These are phyloP conservation scores for Wallacemonas rigidus DNA, from an alignment of 208 protist species.

Conservation along the genomic window DNA sequence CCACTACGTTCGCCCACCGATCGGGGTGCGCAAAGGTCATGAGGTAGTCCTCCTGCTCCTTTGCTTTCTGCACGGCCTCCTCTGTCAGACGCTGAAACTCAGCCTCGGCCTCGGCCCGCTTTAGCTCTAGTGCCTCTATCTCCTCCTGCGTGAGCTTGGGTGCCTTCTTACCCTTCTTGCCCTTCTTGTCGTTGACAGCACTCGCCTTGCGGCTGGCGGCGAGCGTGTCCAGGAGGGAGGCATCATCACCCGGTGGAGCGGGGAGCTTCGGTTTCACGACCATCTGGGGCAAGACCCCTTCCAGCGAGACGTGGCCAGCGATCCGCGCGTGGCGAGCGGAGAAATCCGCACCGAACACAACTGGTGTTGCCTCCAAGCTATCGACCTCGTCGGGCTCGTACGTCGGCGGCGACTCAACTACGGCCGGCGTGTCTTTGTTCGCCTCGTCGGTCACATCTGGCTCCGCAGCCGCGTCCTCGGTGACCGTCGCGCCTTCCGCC, in stretches of 20 bases:
- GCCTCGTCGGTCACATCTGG: neutral
- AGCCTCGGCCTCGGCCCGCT: slow-evolving; percentile 56
- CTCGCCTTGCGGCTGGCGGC: slow-evolving; percentile 24
- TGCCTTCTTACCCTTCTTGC: slow-evolving; percentile 44
- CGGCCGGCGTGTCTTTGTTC: neutral
- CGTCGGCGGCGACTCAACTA: neutral
- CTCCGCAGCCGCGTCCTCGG: neutral
- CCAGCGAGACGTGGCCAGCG: slow-evolving; percentile 45
- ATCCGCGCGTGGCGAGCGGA: slow-evolving; percentile 52
- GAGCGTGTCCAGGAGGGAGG: neutral
- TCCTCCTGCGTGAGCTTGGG: slow-evolving; percentile 64
- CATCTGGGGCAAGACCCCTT: slow-evolving; percentile 63
- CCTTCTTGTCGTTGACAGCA: slow-evolving; percentile 18
- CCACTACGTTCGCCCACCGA: slow-evolving; percentile 67
- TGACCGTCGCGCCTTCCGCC: neutral
- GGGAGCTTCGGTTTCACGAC: slow-evolving; percentile 72
- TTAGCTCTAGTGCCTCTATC: slow-evolving; percentile 63
- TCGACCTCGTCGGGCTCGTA: slow-evolving; percentile 18
- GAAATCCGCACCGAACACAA: slow-evolving; percentile 38
- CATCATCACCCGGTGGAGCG: slow-evolving; percentile 26
- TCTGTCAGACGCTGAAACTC: slow-evolving; percentile 66
- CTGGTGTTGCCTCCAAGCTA: slow-evolving; percentile 19
- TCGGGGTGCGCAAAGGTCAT: slow-evolving; percentile 88
- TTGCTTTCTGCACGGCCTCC: slow-evolving; percentile 54
- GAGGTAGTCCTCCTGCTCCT: slow-evolving; percentile 68